Percentiles rank a stretch among this genome's conserved stretches.
Conservation (phyloP, 2,329 filamentous ascomycete species). For the Diaporthe capsici region DNA sequence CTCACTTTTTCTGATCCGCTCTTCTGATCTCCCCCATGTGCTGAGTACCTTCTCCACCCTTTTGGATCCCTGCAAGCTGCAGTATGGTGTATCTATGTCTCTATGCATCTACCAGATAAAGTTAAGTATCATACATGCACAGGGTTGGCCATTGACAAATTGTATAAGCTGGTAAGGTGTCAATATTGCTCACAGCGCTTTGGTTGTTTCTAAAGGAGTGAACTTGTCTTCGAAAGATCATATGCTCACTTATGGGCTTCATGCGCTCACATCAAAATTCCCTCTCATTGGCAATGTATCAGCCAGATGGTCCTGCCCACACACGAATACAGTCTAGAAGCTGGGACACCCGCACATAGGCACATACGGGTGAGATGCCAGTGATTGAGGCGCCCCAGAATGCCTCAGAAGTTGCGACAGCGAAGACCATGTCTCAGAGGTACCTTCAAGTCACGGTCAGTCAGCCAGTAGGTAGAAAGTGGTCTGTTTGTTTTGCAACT, state of each 20-base stretch:
- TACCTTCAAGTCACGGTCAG: not conserved
- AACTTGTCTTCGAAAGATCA: too few species aligned
- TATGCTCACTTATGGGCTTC: not conserved
- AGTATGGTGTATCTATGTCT: not conserved
- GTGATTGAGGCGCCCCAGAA: not conserved
- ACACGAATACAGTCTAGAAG: too few species aligned
- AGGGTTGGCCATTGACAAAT: too few species aligned
- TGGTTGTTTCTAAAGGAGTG: not conserved
- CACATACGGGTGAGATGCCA: not conserved
- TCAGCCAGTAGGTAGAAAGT: not conserved
- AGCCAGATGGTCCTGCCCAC: not conserved
- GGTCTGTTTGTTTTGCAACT: not conserved
- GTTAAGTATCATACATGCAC: not conserved
- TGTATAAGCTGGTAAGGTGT: not conserved
- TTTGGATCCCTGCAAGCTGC: not conserved
- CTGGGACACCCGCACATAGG: too few species aligned
- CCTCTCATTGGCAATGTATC: not conserved
- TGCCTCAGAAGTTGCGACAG: not conserved
- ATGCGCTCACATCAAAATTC: too few species aligned
- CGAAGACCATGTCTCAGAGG: not conserved
- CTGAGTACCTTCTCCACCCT: not conserved
- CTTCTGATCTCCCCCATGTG: not conserved
- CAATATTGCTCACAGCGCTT: not conserved
- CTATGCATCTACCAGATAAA: not conserved
- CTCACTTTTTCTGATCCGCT: not conserved